Conservation (phyloP, 768 basidiomycete genomes). For the Boletus fagicola region DNA sequence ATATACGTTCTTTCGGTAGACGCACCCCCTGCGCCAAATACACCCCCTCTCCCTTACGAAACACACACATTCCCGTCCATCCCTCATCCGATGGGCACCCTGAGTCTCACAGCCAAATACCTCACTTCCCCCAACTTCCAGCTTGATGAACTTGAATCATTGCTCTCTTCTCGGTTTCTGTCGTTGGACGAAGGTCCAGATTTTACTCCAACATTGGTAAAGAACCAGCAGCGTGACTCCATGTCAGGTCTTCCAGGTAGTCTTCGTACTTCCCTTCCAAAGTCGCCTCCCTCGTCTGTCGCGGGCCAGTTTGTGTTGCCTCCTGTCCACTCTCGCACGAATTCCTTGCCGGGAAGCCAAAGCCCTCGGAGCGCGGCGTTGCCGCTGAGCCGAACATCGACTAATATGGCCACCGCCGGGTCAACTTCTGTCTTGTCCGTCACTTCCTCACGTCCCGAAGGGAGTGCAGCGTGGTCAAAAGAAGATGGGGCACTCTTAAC, state of each 20-base stretch:
- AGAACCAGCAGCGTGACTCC: slow-evolving; percentile 61
- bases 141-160: slow-evolving; percentile 72
- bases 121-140: slow-evolving; percentile 67
- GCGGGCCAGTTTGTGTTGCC: slow-evolving; percentile 48
- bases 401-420: slow-evolving; percentile 30
- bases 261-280: slow-evolving; percentile 45
- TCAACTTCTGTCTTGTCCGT: slow-evolving; percentile 42
- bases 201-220: slow-evolving; percentile 71
- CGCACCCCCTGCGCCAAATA: slow-evolving; percentile 39
- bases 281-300: slow-evolving; percentile 42
- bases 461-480: slow-evolving; percentile 36
- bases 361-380: slow-evolving; percentile 35
- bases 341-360: slow-evolving; percentile 38
- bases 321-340: slow-evolving; percentile 34
- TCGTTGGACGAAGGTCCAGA: slow-evolving; percentile 62
- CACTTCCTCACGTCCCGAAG: slow-evolving; percentile 40
- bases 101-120: slow-evolving; percentile 62
- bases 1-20: slow-evolving; percentile 29
- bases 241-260: slow-evolving; percentile 43
- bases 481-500: slow-evolving; percentile 37
- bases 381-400: slow-evolving; percentile 37
- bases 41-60: slow-evolving; percentile 45
- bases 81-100: slow-evolving; percentile 64
- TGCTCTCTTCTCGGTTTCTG: slow-evolving; percentile 70
- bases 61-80: slow-evolving; percentile 64